phyloP scores from a whole-genome alignment of 129 eudicot species.

The Ambrosia artemisiifolia region DNA sequence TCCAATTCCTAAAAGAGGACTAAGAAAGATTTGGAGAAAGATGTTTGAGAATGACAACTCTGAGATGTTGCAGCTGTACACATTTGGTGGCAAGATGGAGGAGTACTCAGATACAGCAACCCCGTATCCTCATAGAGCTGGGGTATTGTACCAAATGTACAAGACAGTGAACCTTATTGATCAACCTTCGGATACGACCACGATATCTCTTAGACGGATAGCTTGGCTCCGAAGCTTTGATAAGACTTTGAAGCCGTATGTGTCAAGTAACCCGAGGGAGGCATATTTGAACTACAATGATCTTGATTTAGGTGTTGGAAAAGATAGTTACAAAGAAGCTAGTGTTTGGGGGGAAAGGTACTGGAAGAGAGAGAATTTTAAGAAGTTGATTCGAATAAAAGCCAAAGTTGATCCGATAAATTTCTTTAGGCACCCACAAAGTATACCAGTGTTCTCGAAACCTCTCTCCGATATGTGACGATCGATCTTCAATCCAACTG shows the following conservation, averaged over 20 bases:
- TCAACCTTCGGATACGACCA: neutral
- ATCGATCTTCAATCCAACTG: too few species aligned
- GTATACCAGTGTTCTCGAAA: slow-evolving; percentile 22
- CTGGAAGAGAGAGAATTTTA: slow-evolving; percentile 24
- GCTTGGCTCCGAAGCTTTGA: slow-evolving; percentile 15
- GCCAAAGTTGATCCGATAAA: slow-evolving; percentile 18
- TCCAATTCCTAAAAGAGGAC: neutral
- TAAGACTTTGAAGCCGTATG: slow-evolving; percentile 20
- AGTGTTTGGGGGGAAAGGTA: neutral
- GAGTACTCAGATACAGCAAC: slow-evolving; percentile 2
- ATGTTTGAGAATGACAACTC: neutral
- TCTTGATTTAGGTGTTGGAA: slow-evolving; percentile 30
- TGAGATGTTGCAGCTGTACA: neutral
- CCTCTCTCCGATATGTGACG: neutral
- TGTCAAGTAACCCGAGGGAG: slow-evolving; percentile 23
- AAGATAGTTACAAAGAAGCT: neutral
- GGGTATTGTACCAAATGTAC: neutral
- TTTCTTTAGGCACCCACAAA: slow-evolving; percentile 29
- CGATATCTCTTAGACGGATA: neutral
- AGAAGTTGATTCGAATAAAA: slow-evolving; percentile 24
- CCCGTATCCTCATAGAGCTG: neutral
- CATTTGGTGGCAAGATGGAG: slow-evolving; percentile 21
- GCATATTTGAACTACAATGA: slow-evolving; percentile 27
- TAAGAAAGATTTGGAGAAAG: neutral
- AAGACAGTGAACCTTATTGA: neutral